Evolutionary conservation across 371 early-diverging fungal species (phyloP), one percentile per base, ranked within the genome.

Genomic region (Blakeslea trispora): DNA sequence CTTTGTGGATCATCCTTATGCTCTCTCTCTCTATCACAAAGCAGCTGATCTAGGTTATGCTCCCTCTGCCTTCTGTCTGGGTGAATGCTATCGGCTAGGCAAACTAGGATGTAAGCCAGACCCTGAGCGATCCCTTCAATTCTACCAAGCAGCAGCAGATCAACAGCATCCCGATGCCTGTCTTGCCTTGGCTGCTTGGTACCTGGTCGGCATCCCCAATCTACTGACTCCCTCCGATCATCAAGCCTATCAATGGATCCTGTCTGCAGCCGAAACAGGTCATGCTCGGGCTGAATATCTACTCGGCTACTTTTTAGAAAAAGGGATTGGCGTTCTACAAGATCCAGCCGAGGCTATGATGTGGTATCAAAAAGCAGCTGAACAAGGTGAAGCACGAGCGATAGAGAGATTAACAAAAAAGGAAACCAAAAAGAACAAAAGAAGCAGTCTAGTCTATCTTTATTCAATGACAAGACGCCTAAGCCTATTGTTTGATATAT

Each of bases 141-240:
- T 82, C 59, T 95, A 94, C 65, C 79, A 81, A 50, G 75, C 85
- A 15, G 97, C 98, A 0, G 95, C 97, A 2, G 85, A 91, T 47
- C 89, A 90, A 47, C 91, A 90, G 28, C 87, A 97, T 57, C 87
- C 91, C 5, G 94, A 96, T 46, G 93, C 97, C 19, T 90, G 94
- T 74, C 87, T 97, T 70, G 94, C 94, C 2, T 76, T 99, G 24
- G 88, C 93, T 18, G 94, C 94, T 3, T 98, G 97, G 97, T 97
- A 96, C 63, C 70, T 98, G n/a, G 91, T 93, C 1, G 99, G 98
- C 18, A 71, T 78, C 10, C 91, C 91, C n/a, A 77, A 80, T 39
- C 73, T 85, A 1, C 69, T 95, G 21, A 77, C 78, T 13, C 86
- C 84, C 42, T 84, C 86, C 45, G 97, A 98, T 65, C 80, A 84